Percentiles rank a stretch among this genome's conserved stretches.
phyloP scores from a whole-genome alignment of 768 basidiomycete genomes.

The Kondoa malvinella region DNA sequence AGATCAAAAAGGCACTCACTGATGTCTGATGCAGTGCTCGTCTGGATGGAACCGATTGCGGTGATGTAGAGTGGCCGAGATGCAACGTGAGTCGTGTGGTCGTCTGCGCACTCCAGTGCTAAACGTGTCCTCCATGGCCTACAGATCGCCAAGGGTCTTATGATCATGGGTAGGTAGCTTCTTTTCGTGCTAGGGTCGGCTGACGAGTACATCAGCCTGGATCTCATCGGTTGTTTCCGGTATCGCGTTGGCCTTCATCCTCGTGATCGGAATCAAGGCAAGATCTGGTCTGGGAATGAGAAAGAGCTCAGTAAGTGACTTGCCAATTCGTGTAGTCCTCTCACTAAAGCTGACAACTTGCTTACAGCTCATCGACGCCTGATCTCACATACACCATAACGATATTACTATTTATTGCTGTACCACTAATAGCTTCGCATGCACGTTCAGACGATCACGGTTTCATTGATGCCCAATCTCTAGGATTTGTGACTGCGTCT shows the following conservation, averaged over 20 bases:
- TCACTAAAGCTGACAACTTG: not conserved
- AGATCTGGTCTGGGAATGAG: not conserved
- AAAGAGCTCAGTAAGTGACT: not conserved
- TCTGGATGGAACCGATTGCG: not conserved
- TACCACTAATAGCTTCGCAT: not conserved
- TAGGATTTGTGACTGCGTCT: slow-evolving; percentile 45
- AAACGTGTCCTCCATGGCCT: not conserved
- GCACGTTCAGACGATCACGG: not conserved
- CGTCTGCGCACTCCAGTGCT: not conserved
- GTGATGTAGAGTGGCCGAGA: not conserved
- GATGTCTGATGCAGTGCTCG: no score
- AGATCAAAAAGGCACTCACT: no score
- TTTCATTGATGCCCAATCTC: slow-evolving; percentile 39
- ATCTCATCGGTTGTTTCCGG: not conserved
- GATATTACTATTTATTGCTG: not conserved
- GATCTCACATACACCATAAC: not conserved
- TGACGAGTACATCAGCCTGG: not conserved
- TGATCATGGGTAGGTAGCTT: no score
- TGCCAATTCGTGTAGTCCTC: not conserved
- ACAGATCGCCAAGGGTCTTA: not conserved
- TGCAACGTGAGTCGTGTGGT: not conserved
- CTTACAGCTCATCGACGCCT: not conserved
- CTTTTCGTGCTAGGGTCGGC: no score
- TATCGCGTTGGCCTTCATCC: slow-evolving; percentile 1
- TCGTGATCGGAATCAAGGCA: not conserved